Conservation (phyloP, 1,284 basidiomycete species). For the Phlebopus sp. region DNA sequence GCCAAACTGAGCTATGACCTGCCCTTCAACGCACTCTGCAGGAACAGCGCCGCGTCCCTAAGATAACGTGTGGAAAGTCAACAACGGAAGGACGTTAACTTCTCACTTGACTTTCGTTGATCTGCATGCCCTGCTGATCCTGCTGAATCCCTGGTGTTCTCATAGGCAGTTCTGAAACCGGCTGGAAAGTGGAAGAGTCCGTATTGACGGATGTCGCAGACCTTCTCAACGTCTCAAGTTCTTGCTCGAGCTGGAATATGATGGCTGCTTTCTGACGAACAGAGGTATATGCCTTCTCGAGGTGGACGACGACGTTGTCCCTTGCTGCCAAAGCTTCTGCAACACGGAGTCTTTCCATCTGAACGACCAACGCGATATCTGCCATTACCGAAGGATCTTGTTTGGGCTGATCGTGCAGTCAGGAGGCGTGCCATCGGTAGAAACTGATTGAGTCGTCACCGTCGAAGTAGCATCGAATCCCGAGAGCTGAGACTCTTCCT, state of each 20-base stretch:
- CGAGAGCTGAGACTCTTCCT: too few relatives aligned
- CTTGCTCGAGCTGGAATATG: constrained; percentile 49
- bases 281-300: constrained; percentile 59
- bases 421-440: too few relatives aligned
- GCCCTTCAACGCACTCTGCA: neutral
- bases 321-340: constrained; percentile 61
- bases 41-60: neutral
- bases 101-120: neutral
- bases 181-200: constrained; percentile 6
- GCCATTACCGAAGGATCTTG: constrained; percentile 29
- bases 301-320: constrained; percentile 57
- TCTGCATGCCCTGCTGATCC: neutral
- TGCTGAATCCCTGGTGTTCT: constrained; percentile 4
- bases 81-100: neutral
- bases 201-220: constrained; percentile 22
- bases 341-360: constrained; percentile 54
- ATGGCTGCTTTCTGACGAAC: constrained; percentile 56
- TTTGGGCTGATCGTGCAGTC: neutral
- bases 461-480: too few relatives aligned
- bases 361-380: constrained; percentile 52
- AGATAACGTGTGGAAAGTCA: neutral
- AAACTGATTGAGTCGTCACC: too few relatives aligned
- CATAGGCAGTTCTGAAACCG: neutral
- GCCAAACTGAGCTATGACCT: constrained; percentile 5
- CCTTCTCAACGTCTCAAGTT: constrained; percentile 32